Evolutionary conservation across 306 rosid genomes (phyloP).

Genomic region (Rosa persica): DNA sequence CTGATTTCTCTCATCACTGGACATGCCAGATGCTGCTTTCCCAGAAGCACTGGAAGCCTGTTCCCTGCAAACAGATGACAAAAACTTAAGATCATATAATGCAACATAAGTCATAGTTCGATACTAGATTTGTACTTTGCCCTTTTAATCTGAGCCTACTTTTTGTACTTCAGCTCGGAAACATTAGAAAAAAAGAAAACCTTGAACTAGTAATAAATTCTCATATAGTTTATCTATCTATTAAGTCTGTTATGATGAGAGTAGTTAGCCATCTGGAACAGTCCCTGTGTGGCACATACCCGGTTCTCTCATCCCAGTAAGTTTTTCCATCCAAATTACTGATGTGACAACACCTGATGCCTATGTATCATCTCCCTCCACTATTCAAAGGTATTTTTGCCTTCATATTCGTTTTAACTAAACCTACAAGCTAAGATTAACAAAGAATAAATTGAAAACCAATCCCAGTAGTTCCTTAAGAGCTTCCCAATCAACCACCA

Average conservation of each 20-base stretch:
- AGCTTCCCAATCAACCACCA: background rate
- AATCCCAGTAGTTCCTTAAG: background rate
- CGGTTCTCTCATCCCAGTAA: background rate
- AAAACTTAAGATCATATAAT: background rate
- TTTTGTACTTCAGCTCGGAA: background rate
- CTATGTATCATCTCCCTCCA: background rate
- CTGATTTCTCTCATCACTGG: slow-evolving; percentile 97
- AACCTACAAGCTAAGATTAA: background rate
- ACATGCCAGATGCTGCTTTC: slow-evolving; percentile 94
- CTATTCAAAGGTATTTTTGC: background rate
- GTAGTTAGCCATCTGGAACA: background rate
- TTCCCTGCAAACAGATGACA: slow-evolving; percentile 60
- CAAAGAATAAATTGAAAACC: background rate
- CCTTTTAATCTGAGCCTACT: background rate
- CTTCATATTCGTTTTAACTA: background rate
- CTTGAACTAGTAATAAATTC: background rate
- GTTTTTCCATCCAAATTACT: background rate
- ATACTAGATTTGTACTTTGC: background rate
- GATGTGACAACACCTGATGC: background rate
- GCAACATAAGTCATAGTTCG: background rate
- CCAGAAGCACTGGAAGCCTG: slow-evolving; percentile 98
- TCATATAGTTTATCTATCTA: background rate
- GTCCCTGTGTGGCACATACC: background rate
- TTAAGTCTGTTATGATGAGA: background rate
- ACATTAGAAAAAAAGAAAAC: background rate